phyloP scores from a whole-genome alignment of 257 asterid genomes.

The Nicotiana sylvestris region DNA sequence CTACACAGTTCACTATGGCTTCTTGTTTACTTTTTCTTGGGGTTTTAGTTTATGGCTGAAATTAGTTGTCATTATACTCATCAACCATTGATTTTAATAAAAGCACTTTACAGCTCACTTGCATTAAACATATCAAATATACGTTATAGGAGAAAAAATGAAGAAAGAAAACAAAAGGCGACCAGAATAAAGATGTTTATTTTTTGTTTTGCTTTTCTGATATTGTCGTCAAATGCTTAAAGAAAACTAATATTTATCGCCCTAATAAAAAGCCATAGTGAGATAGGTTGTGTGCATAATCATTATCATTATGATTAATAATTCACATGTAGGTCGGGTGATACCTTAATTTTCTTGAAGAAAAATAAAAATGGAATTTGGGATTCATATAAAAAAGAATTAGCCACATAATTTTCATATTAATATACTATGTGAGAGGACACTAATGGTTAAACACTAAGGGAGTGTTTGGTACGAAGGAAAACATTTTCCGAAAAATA shows the following conservation, averaged over 20 bases:
- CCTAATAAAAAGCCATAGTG: neutral
- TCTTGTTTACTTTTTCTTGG: too few species aligned
- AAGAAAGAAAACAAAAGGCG: neutral
- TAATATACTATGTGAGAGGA: neutral
- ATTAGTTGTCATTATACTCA: neutral
- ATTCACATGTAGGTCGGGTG: neutral
- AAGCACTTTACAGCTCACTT: neutral
- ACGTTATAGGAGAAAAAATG: neutral
- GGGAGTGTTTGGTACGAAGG: too few species aligned
- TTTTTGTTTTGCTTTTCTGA: neutral
- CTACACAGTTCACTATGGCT: too few species aligned
- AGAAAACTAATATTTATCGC: neutral
- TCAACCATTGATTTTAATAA: neutral
- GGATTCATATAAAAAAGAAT: neutral
- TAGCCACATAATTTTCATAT: neutral
- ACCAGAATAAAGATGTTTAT: neutral
- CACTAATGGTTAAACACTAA: neutral
- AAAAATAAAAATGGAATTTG: neutral
- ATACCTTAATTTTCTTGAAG: neutral
- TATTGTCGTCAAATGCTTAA: neutral
- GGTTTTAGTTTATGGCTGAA: neutral
- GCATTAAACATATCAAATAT: neutral
- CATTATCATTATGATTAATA: neutral
- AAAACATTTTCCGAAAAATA: too few species aligned
- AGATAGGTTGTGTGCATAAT: neutral